Evolutionary conservation across 805 yeast genomes (phyloP), one percentile per base, ranked within the genome.

Genomic region (Spathaspora girioi): DNA sequence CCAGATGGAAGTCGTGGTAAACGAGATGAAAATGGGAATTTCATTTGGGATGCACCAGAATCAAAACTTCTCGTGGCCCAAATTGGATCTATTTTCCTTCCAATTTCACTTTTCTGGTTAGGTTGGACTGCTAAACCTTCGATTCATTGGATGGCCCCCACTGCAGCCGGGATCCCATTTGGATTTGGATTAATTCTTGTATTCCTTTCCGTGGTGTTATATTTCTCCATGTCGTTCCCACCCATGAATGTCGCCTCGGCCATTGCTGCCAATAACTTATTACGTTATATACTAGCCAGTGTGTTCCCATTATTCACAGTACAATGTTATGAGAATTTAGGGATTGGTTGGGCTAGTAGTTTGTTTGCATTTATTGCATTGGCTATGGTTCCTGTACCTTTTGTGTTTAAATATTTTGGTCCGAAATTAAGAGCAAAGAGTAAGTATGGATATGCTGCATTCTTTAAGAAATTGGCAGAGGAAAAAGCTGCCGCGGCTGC

Each of bases 231-330:
- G 76, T 66, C 87, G 4, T 88, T 83, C 66, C 93, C 94, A 26
- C 90, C 93, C 45, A 67, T 83, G 32, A 78, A 79, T 32, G 86
- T 89, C 19, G 96, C 97, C 0, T 84, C 93, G n/a, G 93, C 96
- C 2, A 67, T 89, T 54, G 96, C 96, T 35, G 97, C 96, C 12
- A 91, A 90, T 69, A 89, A 88, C 65, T 73, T 91, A 61, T 67
- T 85, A 51, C 80, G 97, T 70, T 89, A 89, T 63, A 58, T 85
- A 31, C 65, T 87, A 54, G 89, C 96, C 9, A 83, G 89, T 6
- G 88, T 84, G 18, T 85, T 91, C 76, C 97, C 97, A 50, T 74
- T 91, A 53, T 90, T 91, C 70, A 87, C 91, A 1, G 80, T 83
- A 18, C 97, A 90, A 69, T 88, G 91, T 96, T 85, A 86, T 71